phyloP scores from a whole-genome alignment of 2,329 filamentous ascomycete genomes.

The Penicillium sp. region DNA sequence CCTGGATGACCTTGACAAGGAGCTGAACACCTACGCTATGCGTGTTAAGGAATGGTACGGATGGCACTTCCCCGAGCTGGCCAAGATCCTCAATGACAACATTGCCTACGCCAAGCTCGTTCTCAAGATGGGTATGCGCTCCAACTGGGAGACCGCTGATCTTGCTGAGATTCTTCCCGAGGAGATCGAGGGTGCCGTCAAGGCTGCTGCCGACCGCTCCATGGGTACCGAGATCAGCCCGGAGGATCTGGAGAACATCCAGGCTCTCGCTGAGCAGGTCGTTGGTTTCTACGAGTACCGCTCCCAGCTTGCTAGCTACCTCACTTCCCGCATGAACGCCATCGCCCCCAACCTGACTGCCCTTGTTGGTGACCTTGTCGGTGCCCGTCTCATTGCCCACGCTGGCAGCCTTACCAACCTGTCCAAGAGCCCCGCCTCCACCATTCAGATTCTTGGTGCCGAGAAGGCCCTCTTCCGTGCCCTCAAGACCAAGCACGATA shows the following conservation, averaged over 20 bases:
- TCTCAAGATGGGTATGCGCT: conserved; percentile 83
- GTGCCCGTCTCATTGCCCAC: conserved; percentile 91
- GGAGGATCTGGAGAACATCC: conserved; percentile 91
- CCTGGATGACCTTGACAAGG: conserved; percentile 96
- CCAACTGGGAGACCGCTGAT: conserved; percentile 73
- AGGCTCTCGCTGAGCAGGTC: conserved; percentile 88
- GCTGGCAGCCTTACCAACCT: conserved; percentile 92
- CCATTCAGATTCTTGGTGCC: conserved; percentile 95
- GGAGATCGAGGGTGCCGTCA: conserved; percentile 88
- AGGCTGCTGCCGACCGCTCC: conserved; percentile 90
- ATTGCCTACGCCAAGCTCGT: conserved; percentile 89
- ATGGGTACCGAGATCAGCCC: conserved; percentile 98
- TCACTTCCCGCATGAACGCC: conserved; percentile 90
- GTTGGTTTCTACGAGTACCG: conserved; percentile 94
- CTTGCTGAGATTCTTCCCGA: conserved; percentile 90
- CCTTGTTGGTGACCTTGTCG: conserved; percentile 89
- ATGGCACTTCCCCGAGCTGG: conserved; percentile 99
- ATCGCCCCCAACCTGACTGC: conserved; percentile 95
- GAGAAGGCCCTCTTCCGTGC: conserved; percentile 99
- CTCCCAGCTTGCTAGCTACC: conserved; percentile 81
- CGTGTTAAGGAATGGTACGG: conserved; percentile 99
- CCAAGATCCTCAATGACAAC: conserved; percentile 96
- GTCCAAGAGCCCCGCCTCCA: conserved; percentile 91
- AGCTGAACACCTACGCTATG: conserved; percentile 98
- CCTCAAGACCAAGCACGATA: conserved; percentile 98